Evolutionary conservation across 192 early-diverging fungal species (phyloP).

Genomic region (Backusella tuberculispora): DNA sequence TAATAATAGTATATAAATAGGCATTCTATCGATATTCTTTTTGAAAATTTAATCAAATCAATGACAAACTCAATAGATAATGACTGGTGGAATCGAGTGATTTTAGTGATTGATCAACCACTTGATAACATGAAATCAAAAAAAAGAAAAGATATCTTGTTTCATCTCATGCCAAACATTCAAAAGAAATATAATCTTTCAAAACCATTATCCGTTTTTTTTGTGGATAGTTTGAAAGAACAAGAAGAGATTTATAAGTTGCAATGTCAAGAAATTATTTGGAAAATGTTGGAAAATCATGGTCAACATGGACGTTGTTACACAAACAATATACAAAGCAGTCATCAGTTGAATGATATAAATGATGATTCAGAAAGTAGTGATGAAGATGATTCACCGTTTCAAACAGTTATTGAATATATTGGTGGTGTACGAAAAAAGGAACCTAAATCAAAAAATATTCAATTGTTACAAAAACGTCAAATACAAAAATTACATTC

Average conservation of each 20-base stretch:
- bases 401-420: slow-evolving; percentile 9
- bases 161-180: background rate
- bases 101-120: background rate
- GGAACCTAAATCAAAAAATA: background rate
- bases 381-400: background rate
- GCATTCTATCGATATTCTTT: background rate
- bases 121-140: background rate
- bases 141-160: background rate
- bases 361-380: background rate
- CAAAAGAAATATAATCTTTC: slow-evolving; percentile 8
- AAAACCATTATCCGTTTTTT: background rate
- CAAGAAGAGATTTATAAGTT: background rate
- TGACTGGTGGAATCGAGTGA: background rate
- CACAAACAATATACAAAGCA: background rate
- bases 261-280: background rate
- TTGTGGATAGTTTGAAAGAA: background rate
- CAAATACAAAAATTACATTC: slow-evolving; percentile 20
- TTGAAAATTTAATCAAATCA: slow-evolving; percentile 2
- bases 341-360: background rate
- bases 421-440: background rate
- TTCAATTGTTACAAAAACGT: background rate
- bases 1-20: background rate
- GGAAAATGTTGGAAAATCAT: slow-evolving; percentile 20
- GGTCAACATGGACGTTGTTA: background rate
- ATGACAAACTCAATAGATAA: background rate